Base-by-base conservation (phyloP, 2,329 filamentous ascomycete genomes). In the Camillea tinctor region DNA sequence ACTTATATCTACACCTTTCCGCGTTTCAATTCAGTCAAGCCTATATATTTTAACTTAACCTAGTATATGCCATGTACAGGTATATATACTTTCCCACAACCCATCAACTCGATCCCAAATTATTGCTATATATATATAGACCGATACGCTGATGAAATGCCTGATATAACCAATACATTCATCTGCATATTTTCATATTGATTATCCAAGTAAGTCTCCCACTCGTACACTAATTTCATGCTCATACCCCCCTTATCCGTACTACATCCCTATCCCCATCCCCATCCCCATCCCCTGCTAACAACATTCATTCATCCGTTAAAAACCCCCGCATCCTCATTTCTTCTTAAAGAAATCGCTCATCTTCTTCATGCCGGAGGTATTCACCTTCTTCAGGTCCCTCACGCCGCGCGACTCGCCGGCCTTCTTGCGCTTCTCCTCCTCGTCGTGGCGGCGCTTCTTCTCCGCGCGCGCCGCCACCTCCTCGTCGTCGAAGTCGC, bases 301-400 rank as follows among this genome's bases (percentile, higher is more conserved):
- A 26, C 24, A 26, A 40, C 36, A 40, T n/a, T n/a, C n/a, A n/a
- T n/a, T n/a, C n/a, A n/a, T n/a, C n/a, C n/a, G n/a, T n/a, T n/a
- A 40, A 4, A 40, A 40, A 40, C 36, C 17, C 40, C n/a, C 40
- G n/a, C 17, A 49, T 9, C 26, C 21, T 67, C 62, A 72, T 64
- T 84, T 85, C 77, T 94, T 96, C 61, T 87, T 87, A 75, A 99
- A 99, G 77, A 99, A 99, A 63, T 88, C 85, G 72, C 91, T 97
- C 84, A 99, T 85, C 80, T 98, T 99, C 83, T 91, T 95, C 95
- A 99, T 99, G 1, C 95, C 95, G 21, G 78, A 86, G 0, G 90
- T 93, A 76, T 98, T 91, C 53, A 93, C 94, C 78, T 98, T 99
- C 74, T 90, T 90, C 70, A 99, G 74, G 53, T 93, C 84, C 72